Percentiles rank a stretch among this genome's conserved stretches.
Conservation (phyloP, 257 asterid genomes). For the Solanum arcanum region DNA sequence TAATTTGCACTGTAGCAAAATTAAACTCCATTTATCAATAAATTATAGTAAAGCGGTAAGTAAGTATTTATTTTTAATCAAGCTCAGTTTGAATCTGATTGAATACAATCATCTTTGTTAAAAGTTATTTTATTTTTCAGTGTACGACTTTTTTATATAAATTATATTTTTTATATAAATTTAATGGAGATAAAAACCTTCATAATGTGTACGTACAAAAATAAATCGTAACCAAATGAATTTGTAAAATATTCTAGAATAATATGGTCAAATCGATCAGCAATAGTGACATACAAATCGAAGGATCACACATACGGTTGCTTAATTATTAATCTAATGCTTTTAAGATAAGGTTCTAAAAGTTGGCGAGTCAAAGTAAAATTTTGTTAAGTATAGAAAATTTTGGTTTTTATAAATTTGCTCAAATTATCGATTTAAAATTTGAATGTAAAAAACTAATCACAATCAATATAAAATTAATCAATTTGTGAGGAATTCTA, state of each 20-base stretch:
- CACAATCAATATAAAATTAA: neutral
- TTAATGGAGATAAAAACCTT: neutral
- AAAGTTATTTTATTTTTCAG: fast-evolving
- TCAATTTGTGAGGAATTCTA: neutral
- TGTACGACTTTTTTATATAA: fast-evolving
- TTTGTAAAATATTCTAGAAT: neutral
- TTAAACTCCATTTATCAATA: neutral
- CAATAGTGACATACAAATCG: neutral
- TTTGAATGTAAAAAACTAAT: neutral
- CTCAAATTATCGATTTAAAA: neutral
- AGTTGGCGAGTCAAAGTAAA: neutral
- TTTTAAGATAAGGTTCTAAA: neutral
- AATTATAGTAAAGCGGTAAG: neutral
- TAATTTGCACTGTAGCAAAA: neutral
- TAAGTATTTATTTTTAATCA: too few species aligned
- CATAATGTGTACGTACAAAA: neutral
- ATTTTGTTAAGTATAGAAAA: neutral
- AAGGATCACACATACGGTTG: neutral
- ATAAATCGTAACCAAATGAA: neutral
- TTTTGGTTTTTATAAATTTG: neutral
- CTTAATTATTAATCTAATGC: neutral
- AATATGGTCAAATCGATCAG: neutral
- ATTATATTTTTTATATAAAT: neutral
- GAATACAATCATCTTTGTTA: fast-evolving
- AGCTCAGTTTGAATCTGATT: too few species aligned